These are phyloP conservation scores for Anthracocystis walkeri DNA, from an alignment of 1,284 basidiomycete species.

Conservation along the genomic window DNA sequence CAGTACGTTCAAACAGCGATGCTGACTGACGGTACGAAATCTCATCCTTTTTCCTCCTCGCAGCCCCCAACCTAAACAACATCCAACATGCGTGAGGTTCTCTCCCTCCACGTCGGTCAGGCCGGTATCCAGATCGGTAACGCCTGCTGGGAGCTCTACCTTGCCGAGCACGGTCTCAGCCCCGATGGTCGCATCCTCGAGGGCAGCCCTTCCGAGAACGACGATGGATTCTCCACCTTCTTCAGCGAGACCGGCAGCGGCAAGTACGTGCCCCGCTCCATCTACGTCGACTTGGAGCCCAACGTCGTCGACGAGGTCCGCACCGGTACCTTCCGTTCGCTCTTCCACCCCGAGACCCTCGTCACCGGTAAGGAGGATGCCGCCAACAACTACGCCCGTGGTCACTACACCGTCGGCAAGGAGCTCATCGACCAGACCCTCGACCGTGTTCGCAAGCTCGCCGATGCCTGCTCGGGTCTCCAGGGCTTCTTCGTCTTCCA, in stretches of 20 bases:
- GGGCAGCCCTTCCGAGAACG: slow-evolving; percentile 79
- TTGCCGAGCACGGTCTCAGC: slow-evolving; percentile 91
- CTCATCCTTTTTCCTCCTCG: background rate
- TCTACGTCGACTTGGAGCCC: slow-evolving; percentile 95
- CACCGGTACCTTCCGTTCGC: slow-evolving; percentile 89
- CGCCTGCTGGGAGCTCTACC: slow-evolving; percentile 87
- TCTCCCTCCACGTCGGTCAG: slow-evolving; percentile 93
- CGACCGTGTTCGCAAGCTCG: slow-evolving; percentile 94
- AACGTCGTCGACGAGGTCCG: slow-evolving; percentile 97
- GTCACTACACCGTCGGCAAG: slow-evolving; percentile 91
- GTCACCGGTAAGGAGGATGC: slow-evolving; percentile 99
- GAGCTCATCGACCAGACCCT: slow-evolving; percentile 84
- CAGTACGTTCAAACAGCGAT: background rate
- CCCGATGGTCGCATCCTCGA: slow-evolving; percentile 71
- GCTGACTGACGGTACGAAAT: slow-evolving; percentile 9
- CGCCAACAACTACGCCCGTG: slow-evolving; percentile 92
- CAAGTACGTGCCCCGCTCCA: slow-evolving; percentile 93
- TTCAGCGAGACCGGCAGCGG: slow-evolving; percentile 69
- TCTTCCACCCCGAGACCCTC: slow-evolving; percentile 99
- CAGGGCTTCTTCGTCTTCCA: slow-evolving; percentile 99
- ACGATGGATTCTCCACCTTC: slow-evolving; percentile 96
- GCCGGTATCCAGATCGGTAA: slow-evolving; percentile 83
- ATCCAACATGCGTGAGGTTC: slow-evolving; percentile 75
- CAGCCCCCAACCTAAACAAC: slow-evolving; percentile 15
- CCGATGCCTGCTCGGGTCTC: slow-evolving; percentile 96